Evolutionary conservation across 495 filamentous ascomycete genomes (phyloP).

Genomic region (Evernia prunastri): DNA sequence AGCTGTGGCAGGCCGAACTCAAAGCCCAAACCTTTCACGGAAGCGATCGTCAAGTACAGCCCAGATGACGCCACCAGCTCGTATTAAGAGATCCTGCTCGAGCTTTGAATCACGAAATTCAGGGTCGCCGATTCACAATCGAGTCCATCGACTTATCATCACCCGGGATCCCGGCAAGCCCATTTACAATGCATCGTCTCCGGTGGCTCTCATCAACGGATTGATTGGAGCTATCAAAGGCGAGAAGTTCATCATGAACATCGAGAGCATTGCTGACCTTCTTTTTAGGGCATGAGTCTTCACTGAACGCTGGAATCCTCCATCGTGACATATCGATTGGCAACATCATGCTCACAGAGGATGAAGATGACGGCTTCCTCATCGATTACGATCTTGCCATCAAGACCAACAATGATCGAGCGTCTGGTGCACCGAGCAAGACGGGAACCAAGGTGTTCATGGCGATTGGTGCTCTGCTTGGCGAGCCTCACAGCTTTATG

Average conservation of each 20-base stretch:
- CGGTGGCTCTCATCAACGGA: slow-evolving; percentile 14
- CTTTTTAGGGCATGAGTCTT: slow-evolving; percentile 36
- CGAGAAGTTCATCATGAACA: slow-evolving; percentile 11
- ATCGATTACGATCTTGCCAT: slow-evolving; percentile 37
- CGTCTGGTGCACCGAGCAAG: slow-evolving; percentile 28
- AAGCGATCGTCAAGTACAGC: slow-evolving; percentile 20
- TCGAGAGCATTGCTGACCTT: slow-evolving; percentile 10
- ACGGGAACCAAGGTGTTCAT: slow-evolving; percentile 36
- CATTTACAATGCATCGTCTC: slow-evolving; percentile 16
- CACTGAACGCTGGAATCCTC: slow-evolving; percentile 27
- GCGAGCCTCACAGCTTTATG: slow-evolving; percentile 29
- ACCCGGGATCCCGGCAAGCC: slow-evolving; percentile 11
- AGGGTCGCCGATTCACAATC: slow-evolving; percentile 13
- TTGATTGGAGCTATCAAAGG: slow-evolving; percentile 21
- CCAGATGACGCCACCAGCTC: slow-evolving; percentile 6
- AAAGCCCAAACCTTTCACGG: slow-evolving; percentile 5
- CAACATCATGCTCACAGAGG: slow-evolving; percentile 35
- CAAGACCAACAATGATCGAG: slow-evolving; percentile 20
- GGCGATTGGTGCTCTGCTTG: slow-evolving; percentile 28
- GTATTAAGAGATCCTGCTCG: slow-evolving; percentile 12
- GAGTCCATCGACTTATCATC: slow-evolving; percentile 17
- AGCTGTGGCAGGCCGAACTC: slow-evolving; percentile 2
- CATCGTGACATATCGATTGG: slow-evolving; percentile 39
- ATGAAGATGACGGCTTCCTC: slow-evolving; percentile 31
- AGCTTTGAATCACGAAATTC: slow-evolving; percentile 12